A percentile compares a stretch with the other conserved stretches of the same genome.
Conservation (phyloP, 768 basidiomycete species). For the Tephrocybe sp. region DNA sequence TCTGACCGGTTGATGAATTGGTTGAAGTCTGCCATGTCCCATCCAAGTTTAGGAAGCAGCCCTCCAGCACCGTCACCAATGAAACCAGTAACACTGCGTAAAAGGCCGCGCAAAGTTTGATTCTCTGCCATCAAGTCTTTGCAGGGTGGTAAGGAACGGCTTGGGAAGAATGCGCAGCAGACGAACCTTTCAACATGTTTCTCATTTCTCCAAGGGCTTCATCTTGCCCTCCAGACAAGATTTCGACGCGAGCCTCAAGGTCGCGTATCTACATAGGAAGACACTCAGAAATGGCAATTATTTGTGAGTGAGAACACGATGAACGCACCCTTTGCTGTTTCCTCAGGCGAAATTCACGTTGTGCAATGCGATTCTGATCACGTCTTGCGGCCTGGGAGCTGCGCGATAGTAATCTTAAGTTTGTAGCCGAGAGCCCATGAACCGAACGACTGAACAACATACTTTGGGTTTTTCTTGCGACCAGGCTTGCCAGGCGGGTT, state of each 20-base stretch:
- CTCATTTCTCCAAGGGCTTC: slow-evolving; percentile 83
- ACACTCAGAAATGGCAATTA: neutral
- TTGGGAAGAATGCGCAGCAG: slow-evolving; percentile 3
- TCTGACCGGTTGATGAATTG: slow-evolving; percentile 82
- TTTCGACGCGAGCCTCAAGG: slow-evolving; percentile 92
- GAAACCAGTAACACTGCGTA: slow-evolving; percentile 74
- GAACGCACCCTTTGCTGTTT: slow-evolving; percentile 80
- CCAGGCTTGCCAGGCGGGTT: slow-evolving; percentile 63
- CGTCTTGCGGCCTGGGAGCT: slow-evolving; percentile 88
- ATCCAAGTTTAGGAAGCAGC: slow-evolving; percentile 74
- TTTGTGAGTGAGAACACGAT: neutral
- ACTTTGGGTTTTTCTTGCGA: slow-evolving; percentile 91
- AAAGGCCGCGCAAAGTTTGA: slow-evolving; percentile 74
- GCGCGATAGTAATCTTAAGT: slow-evolving; percentile 12
- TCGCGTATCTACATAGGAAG: slow-evolving; percentile 76
- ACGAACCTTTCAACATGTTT: slow-evolving; percentile 73
- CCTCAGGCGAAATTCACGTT: slow-evolving; percentile 87
- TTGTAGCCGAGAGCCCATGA: slow-evolving; percentile 1
- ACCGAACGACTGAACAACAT: slow-evolving; percentile 23
- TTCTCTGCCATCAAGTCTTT: slow-evolving; percentile 90
- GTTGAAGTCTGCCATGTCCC: slow-evolving; percentile 76
- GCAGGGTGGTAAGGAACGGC: neutral
- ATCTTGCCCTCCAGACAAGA: slow-evolving; percentile 90
- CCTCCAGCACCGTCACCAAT: slow-evolving; percentile 88
- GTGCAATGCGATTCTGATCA: slow-evolving; percentile 91